phyloP scores from a whole-genome alignment of 2,329 filamentous ascomycete species.

The Simplicillium sp. region DNA sequence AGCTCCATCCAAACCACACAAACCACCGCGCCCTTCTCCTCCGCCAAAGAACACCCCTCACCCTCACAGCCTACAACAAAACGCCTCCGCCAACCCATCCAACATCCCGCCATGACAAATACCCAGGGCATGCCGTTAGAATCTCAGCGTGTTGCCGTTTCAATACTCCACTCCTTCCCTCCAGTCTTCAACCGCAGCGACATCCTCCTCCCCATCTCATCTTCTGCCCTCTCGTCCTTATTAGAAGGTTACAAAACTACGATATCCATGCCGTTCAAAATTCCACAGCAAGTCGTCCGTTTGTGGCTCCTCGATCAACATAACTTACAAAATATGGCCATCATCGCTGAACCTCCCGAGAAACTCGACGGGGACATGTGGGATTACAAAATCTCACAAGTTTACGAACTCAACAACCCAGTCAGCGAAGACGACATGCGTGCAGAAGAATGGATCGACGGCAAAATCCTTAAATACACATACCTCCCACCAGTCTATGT shows the following conservation, averaged over 20 bases:
- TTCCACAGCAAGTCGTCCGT: slow-evolving; percentile 45
- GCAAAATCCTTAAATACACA: slow-evolving; percentile 38
- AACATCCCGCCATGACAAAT: slow-evolving; percentile 10
- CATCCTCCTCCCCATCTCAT: slow-evolving; percentile 41
- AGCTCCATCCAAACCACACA: slow-evolving; percentile 1
- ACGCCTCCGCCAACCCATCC: slow-evolving; percentile 17
- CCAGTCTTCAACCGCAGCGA: slow-evolving; percentile 41
- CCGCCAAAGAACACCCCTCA: slow-evolving; percentile 5
- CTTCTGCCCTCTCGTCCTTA: slow-evolving; percentile 37
- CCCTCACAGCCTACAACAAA: slow-evolving; percentile 4
- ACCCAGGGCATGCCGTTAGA: slow-evolving; percentile 23
- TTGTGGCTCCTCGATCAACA: slow-evolving; percentile 52
- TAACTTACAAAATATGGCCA: slow-evolving; percentile 44
- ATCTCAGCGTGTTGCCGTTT: slow-evolving; percentile 40
- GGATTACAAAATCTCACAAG: slow-evolving; percentile 25
- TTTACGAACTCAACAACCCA: slow-evolving; percentile 55
- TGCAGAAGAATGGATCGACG: slow-evolving; percentile 43
- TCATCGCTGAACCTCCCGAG: slow-evolving; percentile 25
- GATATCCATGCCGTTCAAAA: slow-evolving; percentile 44
- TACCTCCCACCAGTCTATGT: slow-evolving; percentile 49
- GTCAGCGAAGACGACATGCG: slow-evolving; percentile 41
- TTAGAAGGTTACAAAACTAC: slow-evolving; percentile 40
- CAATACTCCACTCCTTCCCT: slow-evolving; percentile 36
- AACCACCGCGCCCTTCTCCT: neutral
- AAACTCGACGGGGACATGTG: slow-evolving; percentile 15